A percentile compares a stretch with the other conserved stretches of the same genome.
phyloP scores from a whole-genome alignment of 2,329 filamentous ascomycete species.

The Ophiostoma sp. region DNA sequence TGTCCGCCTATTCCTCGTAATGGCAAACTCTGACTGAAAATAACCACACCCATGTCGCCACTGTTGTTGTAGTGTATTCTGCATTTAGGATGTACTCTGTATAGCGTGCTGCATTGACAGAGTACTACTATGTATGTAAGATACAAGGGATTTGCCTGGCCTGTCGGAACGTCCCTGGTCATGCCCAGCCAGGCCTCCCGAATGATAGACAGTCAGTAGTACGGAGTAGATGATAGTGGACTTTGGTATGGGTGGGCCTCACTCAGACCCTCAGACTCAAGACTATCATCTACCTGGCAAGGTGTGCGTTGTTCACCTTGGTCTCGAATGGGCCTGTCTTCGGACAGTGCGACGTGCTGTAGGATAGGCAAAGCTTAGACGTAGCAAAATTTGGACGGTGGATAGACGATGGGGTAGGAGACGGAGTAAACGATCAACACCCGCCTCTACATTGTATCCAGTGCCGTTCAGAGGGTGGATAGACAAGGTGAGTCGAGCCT shows the following conservation, averaged over 20 bases:
- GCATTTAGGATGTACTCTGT: not conserved
- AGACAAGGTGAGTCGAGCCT: not conserved
- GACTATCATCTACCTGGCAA: not conserved
- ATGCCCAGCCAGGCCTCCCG: constrained; percentile 3
- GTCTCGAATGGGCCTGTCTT: constrained; percentile 4
- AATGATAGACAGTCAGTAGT: not conserved
- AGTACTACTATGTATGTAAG: no score
- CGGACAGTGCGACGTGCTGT: not conserved
- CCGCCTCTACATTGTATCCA: not conserved
- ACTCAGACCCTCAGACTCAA: not conserved
- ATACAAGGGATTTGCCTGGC: not conserved
- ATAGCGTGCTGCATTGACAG: no score
- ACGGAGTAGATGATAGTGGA: not conserved
- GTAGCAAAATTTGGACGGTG: not conserved
- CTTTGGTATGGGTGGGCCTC: not conserved
- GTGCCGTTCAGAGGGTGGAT: not conserved
- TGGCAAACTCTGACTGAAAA: constrained; percentile 1
- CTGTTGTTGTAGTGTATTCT: not conserved
- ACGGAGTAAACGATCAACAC: constrained; percentile 5
- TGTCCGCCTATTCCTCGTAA: constrained; percentile 9
- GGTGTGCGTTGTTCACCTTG: constrained; percentile 10
- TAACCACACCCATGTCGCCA: constrained; percentile 4
- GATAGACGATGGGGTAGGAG: not conserved
- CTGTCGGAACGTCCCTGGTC: not conserved
- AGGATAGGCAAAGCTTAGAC: not conserved